Evolutionary conservation across 768 basidiomycete genomes (phyloP), one percentile per base, ranked within the genome.

Genomic region (Tricholoma hemisulphureum): DNA sequence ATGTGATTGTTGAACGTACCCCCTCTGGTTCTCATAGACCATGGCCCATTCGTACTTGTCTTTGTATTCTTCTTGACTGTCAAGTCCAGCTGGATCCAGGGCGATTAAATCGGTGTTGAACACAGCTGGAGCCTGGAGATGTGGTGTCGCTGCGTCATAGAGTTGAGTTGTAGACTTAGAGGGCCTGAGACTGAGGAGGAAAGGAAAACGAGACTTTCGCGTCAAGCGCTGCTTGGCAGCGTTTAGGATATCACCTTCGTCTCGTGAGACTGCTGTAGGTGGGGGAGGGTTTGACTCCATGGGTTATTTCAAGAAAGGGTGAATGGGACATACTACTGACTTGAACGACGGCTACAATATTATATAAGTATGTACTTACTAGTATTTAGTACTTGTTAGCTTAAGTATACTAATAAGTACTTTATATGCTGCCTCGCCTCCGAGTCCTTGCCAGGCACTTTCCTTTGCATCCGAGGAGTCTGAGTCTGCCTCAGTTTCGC

Each of bases 1-100:
- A 20, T 35, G 41, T 52, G 43, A 57, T 26, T 28, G 31, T 11
- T 35, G 34, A 49, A 75, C 77, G 29, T 60, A 89, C 91, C 91
- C 91, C 66, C 91, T 77, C 71, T 93, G 91, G 66, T 93, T 91
- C 72, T 93, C 91, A 59, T 90, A 91, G 9, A 93, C 65, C 9
- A 88, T 69, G 6, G 88, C 91, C 91, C 91, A 93, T 69, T 81
- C 80, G 67, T 88, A 93, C 11, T 78, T 70, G 65, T 88, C 84
- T 55, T 71, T 68, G 60, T 75, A 71, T 18, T 75, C 65, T 51
- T 67, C 61, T 28, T 69, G 60, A 24, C 63, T 58, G 49, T 63
- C 54, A 6, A 65, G 58, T 10, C 20, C 34, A 21, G 55, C 18
- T 10, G 63, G 56, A 35, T 66, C 56, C 24, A 66, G 58, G 46